A percentile compares a stretch with the other conserved stretches of the same genome.
phyloP scores from a whole-genome alignment of 208 protist genomes.

The Trichomonas gallinae region DNA sequence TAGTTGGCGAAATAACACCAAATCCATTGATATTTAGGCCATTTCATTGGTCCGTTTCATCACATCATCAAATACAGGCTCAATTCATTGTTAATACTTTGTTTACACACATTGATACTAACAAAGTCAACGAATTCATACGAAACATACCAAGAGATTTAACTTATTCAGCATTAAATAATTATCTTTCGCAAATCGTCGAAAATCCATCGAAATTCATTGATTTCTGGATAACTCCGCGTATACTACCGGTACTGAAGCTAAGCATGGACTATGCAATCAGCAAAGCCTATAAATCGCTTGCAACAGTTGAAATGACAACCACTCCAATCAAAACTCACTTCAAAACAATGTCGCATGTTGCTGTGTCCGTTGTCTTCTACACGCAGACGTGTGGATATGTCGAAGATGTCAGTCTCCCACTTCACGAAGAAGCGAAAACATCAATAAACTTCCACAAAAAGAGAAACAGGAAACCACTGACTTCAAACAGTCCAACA shows the following conservation, averaged over 20 bases:
- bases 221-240: neutral
- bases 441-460: neutral
- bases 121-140: neutral
- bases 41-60: neutral
- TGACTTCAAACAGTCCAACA: neutral
- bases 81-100: neutral
- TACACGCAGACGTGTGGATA: neutral
- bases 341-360: neutral
- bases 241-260: neutral
- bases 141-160: neutral
- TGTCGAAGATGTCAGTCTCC: neutral
- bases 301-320: neutral
- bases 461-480: neutral
- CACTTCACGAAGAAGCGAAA: neutral
- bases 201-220: neutral
- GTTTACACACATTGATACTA: neutral
- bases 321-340: neutral
- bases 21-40: neutral
- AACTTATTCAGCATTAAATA: neutral
- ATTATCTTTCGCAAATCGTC: neutral
- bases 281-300: neutral
- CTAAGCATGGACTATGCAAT: neutral
- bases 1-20: neutral
- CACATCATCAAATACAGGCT: neutral
- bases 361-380: neutral